Conservation (phyloP, 2,329 filamentous ascomycete species). For the Apiospora rasikravindrae region DNA sequence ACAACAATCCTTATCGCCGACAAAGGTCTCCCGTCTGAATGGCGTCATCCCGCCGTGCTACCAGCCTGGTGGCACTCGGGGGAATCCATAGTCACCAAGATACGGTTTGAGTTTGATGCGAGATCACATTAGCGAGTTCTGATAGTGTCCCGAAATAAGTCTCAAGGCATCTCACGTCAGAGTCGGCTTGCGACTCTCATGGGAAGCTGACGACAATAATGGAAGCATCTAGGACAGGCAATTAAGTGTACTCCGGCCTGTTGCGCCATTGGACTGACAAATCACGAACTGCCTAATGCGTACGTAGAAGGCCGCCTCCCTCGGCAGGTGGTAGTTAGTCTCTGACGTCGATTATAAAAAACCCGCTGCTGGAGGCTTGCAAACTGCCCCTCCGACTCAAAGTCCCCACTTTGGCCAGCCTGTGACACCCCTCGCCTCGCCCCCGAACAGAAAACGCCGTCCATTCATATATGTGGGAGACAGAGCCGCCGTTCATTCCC, state of each 20-base stretch:
- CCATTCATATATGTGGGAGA: neutral
- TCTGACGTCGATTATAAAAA: slow-evolving; percentile 12
- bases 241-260: neutral
- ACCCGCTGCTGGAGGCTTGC: neutral
- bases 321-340: neutral
- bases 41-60: neutral
- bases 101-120: slow-evolving; percentile 4
- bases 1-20: neutral
- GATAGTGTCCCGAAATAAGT: neutral
- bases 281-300: slow-evolving; percentile 1
- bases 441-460: neutral
- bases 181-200: neutral
- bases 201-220: neutral
- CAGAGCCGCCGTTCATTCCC: neutral
- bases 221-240: neutral
- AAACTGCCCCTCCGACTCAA: slow-evolving; percentile 10
- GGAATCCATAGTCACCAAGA: neutral
- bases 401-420: slow-evolving; percentile 9
- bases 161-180: neutral
- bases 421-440: neutral
- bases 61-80: neutral
- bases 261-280: slow-evolving; percentile 22
- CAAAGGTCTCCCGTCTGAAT: neutral
- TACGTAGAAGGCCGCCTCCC: neutral
- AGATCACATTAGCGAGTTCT: neutral